Evolutionary conservation across 768 basidiomycete species (phyloP).

Genomic region (Agrocybe pediades): DNA sequence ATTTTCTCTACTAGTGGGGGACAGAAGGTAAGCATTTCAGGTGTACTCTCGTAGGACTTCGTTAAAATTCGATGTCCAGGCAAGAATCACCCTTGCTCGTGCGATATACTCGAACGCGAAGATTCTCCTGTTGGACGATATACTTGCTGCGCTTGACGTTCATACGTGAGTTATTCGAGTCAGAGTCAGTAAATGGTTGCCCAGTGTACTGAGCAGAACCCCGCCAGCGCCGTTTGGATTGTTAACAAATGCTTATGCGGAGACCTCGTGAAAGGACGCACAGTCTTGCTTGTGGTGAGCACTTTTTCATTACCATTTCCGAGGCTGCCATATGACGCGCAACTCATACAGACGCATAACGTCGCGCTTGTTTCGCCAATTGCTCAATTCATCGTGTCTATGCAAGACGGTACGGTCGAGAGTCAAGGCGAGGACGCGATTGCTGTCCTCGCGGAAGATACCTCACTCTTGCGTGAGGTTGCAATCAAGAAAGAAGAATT

Average conservation of each 20-base stretch:
- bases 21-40: conserved; percentile 31
- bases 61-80: conserved; percentile 32
- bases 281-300: conserved; percentile 73
- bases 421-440: conserved; percentile 46
- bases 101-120: conserved; percentile 53
- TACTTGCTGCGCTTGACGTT: conserved; percentile 64
- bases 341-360: conserved; percentile 38
- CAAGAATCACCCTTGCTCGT: conserved; percentile 47
- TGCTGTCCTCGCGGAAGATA: conserved; percentile 38
- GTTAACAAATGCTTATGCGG: conserved; percentile 78
- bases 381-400: conserved; percentile 54
- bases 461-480: conserved; percentile 31
- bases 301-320: background rate
- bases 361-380: conserved; percentile 49
- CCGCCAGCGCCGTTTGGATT: conserved; percentile 73
- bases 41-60: background rate
- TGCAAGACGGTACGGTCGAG: conserved; percentile 45
- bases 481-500: conserved; percentile 26
- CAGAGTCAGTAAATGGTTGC: background rate
- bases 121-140: conserved; percentile 73
- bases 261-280: conserved; percentile 69
- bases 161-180: conserved; percentile 22
- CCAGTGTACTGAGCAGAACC: conserved; percentile 33
- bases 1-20: conserved; percentile 35
- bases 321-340: background rate